Conservation (phyloP, 2,329 filamentous ascomycete species). For the Colletotrichum sp. region DNA sequence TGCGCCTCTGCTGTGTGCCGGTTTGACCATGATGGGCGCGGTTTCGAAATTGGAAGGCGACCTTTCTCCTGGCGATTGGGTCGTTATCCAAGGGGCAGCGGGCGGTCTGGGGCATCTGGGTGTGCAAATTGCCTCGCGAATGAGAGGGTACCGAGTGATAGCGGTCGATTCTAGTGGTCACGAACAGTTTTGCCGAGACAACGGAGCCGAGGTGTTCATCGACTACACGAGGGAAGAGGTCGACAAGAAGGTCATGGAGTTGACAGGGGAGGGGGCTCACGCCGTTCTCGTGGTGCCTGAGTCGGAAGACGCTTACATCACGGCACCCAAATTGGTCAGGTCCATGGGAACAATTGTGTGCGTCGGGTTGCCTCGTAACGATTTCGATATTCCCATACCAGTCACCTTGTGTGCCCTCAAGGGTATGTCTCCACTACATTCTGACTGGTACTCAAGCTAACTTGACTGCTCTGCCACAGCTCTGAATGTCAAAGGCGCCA, state of each 20-base stretch:
- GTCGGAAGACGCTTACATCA: conserved; percentile 26
- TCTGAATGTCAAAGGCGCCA: conserved; percentile 14
- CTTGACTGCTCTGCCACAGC: not conserved
- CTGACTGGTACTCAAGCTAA: fast-evolving
- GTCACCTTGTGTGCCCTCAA: not conserved
- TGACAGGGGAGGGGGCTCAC: conserved; percentile 31
- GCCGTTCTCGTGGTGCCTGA: conserved; percentile 30
- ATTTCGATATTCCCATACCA: conserved; percentile 29
- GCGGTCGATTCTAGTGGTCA: conserved; percentile 32
- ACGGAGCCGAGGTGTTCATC: conserved; percentile 31
- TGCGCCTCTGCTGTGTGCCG: conserved; percentile 35
- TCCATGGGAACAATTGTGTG: conserved; percentile 29
- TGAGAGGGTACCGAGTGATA: conserved; percentile 27
- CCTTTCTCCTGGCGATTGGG: conserved; percentile 27
- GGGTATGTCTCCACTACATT: not conserved
- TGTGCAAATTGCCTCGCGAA: conserved; percentile 31
- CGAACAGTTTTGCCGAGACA: conserved; percentile 23
- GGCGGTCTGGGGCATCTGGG: conserved; percentile 37
- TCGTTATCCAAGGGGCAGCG: conserved; percentile 33
- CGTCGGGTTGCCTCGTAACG: conserved; percentile 29
- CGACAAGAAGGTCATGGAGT: conserved; percentile 21
- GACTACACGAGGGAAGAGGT: conserved; percentile 29
- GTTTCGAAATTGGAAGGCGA: conserved; percentile 20
- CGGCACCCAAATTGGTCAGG: conserved; percentile 26
- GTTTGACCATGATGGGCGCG: conserved; percentile 35